phyloP scores from a whole-genome alignment of 2,329 filamentous ascomycete species.

The Dothideomycetidae sp. region DNA sequence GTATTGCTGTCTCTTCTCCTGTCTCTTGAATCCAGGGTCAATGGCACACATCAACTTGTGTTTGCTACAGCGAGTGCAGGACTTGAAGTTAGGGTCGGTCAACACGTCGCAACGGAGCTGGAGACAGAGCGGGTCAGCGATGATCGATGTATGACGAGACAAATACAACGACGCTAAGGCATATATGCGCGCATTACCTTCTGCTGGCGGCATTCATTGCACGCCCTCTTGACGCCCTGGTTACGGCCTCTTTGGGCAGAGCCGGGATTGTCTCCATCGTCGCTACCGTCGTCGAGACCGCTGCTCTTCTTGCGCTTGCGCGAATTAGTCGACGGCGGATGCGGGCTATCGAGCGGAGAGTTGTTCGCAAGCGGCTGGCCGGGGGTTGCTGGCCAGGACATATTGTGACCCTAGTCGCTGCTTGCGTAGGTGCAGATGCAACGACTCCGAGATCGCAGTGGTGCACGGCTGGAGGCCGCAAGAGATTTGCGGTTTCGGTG shows the following conservation, averaged over 20 bases:
- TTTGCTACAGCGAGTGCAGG: slow-evolving; percentile 63
- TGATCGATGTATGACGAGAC: neutral
- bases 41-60: slow-evolving; percentile 74
- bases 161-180: too few relatives aligned
- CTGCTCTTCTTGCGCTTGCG: slow-evolving; percentile 13
- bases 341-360: slow-evolving; percentile 5
- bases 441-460: slow-evolving; percentile 9
- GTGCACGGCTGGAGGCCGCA: slow-evolving; percentile 1
- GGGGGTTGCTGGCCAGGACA: slow-evolving; percentile 7
- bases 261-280: slow-evolving; percentile 3
- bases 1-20: slow-evolving; percentile 69
- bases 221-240: slow-evolving; percentile 57
- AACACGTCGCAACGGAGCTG: slow-evolving; percentile 73
- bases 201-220: slow-evolving; percentile 74
- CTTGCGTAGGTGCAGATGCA: slow-evolving; percentile 2
- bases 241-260: slow-evolving; percentile 30
- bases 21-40: slow-evolving; percentile 73
- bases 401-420: slow-evolving; percentile 3
- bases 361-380: neutral
- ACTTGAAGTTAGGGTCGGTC: slow-evolving; percentile 58
- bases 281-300: slow-evolving; percentile 10
- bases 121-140: slow-evolving; percentile 14
- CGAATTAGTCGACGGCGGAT: slow-evolving; percentile 7
- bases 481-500: slow-evolving; percentile 7
- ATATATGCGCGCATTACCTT: too few relatives aligned